Percentiles rank a stretch among this genome's conserved stretches.
Conservation (phyloP, 2,329 filamentous ascomycete species). For the Microsporum canis region DNA sequence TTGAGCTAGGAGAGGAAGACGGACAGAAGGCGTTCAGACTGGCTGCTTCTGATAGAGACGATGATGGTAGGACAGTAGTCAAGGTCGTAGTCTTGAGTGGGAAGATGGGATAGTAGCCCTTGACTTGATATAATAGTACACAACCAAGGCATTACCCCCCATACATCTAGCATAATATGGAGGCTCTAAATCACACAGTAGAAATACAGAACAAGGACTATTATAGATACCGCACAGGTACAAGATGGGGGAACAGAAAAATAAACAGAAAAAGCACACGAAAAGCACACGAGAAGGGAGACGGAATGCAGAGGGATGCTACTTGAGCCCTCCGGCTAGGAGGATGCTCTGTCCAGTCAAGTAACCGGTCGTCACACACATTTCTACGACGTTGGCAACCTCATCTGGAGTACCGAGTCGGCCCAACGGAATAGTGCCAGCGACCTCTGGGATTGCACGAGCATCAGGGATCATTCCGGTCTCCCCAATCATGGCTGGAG, state of each 20-base stretch:
- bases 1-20: constrained; percentile 35
- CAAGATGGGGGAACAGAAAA: background rate
- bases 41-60: constrained; percentile 41
- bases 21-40: constrained; percentile 43
- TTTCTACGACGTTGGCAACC: constrained; percentile 49
- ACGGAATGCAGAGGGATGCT: constrained; percentile 2
- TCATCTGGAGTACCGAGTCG: constrained; percentile 48
- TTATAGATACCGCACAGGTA: background rate
- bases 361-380: constrained; percentile 51
- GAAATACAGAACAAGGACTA: background rate
- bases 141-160: background rate
- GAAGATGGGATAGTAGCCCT: background rate
- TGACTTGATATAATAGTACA: background rate
- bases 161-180: background rate
- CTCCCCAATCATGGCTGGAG: constrained; percentile 56
- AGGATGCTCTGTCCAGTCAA: constrained; percentile 47
- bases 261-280: background rate
- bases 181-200: background rate
- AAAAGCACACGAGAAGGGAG: background rate
- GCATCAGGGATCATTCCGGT: constrained; percentile 53
- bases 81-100: constrained; percentile 40
- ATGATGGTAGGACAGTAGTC: constrained; percentile 41
- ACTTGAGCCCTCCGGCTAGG: constrained; percentile 44
- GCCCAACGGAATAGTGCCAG: constrained; percentile 49
- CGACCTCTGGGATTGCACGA: constrained; percentile 47